Evolutionary conservation across 2,329 filamentous ascomycete species (phyloP), one percentile per base, ranked within the genome.

Genomic region (Phialophora macrospora): DNA sequence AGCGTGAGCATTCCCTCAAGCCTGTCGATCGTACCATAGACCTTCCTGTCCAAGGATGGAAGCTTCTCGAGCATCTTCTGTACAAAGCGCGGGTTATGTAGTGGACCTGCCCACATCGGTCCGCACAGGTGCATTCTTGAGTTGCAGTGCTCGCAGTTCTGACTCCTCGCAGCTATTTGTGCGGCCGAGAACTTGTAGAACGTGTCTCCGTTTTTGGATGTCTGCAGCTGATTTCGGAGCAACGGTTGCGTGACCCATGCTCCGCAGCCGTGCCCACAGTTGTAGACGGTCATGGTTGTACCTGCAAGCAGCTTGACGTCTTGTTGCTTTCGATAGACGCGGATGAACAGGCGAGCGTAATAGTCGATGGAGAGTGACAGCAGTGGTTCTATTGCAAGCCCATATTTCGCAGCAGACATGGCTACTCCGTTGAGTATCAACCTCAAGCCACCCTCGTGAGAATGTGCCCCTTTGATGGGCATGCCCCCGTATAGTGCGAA

Each of bases 301-400:
- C 92, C 90, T 2, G 92, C 91, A 22, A 93, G 83, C 69, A 96
- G 93, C 77, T 98, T 99, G 75, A 97, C 93, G 62, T 92, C 89
- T 3, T 89, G 89, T 0, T 93, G 91, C 3, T 91, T 92, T 71
- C 88, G 91, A 66, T 86, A 84, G 41, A 99, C 85, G 22, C 90
- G 87, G 54, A 99, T 89, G 75, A 98, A 99, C 1, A 97, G 84
- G 54, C 96, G 88, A 22, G 90, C 88, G 75, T 99, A 99, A 77
- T 96, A 99, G 77, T 99, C 95, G 68, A 98, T 97, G 2, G 92
- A 97, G 1, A 99, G 85, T 5, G 92, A 97, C 11, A 99, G 84
- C 3, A 97, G 84, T 0, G 95, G 95, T 77, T 98, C 93, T 65
- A 98, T 92, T 0, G 91, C 84, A 49, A 97, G 81, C 0, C 95